Evolutionary conservation across 2,329 filamentous ascomycete genomes (phyloP).

Genomic region (Alternaria viburni): DNA sequence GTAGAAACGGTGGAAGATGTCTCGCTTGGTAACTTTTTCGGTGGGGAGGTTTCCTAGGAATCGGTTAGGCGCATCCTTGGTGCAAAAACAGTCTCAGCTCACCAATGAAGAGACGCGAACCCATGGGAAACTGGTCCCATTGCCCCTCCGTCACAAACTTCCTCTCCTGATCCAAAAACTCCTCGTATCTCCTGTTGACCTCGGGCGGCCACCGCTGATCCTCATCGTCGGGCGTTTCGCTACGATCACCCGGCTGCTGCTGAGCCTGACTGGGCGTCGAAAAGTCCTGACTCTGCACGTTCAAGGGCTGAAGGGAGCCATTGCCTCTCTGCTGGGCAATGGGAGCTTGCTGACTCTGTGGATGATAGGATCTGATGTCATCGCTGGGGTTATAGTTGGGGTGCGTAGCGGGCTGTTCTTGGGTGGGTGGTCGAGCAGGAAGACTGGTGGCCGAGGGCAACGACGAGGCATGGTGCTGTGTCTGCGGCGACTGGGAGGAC

Average conservation of each 20-base stretch:
- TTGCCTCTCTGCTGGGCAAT: slow-evolving; percentile 37
- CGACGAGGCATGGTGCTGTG: slow-evolving; percentile 45
- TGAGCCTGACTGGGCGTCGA: slow-evolving; percentile 33
- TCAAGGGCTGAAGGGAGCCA: slow-evolving; percentile 36
- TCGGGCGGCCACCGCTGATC: slow-evolving; percentile 61
- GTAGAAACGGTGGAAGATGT: slow-evolving; percentile 91
- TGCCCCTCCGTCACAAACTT: slow-evolving; percentile 77
- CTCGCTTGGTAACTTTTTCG: slow-evolving; percentile 90
- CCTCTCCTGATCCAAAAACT: slow-evolving; percentile 75
- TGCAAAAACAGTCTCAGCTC: slow-evolving; percentile 37
- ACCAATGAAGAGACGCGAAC: slow-evolving; percentile 83
- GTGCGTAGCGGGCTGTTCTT: slow-evolving; percentile 56
- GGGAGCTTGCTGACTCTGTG: slow-evolving; percentile 51
- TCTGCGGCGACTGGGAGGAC: slow-evolving; percentile 36
- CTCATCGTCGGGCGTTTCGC: slow-evolving; percentile 50
- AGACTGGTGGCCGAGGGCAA: slow-evolving; percentile 51
- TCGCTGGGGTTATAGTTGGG: slow-evolving; percentile 56
- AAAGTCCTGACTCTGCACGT: slow-evolving; percentile 22
- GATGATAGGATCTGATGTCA: slow-evolving; percentile 59
- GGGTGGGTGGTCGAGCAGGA: slow-evolving; percentile 56
- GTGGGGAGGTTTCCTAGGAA: slow-evolving; percentile 82
- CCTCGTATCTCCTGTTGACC: slow-evolving; percentile 72
- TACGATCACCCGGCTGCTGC: slow-evolving; percentile 33
- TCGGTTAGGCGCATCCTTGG: slow-evolving; percentile 18
- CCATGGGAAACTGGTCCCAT: slow-evolving; percentile 81